Evolutionary conservation across 2,329 filamentous ascomycete genomes (phyloP).

Genomic region (Apiospora sp.): DNA sequence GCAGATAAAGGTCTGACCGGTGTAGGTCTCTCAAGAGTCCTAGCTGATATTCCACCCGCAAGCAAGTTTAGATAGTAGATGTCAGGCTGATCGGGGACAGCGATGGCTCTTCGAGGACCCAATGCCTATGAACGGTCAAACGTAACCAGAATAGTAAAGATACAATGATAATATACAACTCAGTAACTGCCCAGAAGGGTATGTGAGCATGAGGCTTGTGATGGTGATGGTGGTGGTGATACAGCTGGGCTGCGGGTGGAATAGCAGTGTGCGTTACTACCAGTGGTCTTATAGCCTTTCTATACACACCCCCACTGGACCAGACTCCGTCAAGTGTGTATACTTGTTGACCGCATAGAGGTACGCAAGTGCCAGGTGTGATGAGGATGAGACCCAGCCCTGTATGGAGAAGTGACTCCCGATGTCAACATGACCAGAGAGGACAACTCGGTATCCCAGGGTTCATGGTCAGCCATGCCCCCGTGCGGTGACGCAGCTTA

Average conservation of each 20-base stretch:
- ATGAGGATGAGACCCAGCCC: slow-evolving; percentile 9
- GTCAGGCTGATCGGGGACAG: not conserved
- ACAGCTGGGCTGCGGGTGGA: not conserved
- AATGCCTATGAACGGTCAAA: slow-evolving; percentile 2
- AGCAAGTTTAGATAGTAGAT: not conserved
- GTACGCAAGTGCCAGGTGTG: slow-evolving; percentile 7
- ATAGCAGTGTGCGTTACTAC: not conserved
- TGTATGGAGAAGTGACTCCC: not conserved
- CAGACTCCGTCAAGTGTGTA: not conserved
- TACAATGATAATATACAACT: slow-evolving; percentile 4
- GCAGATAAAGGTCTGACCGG: not conserved
- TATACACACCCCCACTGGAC: not conserved
- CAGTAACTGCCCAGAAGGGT: not conserved
- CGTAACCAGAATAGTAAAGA: not conserved
- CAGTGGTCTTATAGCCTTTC: not conserved
- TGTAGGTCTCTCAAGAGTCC: slow-evolving; percentile 8
- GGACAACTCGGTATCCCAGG: not conserved
- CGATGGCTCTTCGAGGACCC: not conserved
- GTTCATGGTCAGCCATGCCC: slow-evolving; percentile 5
- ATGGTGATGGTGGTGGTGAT: not conserved
- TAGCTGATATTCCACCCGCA: not conserved
- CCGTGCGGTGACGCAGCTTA: slow-evolving; percentile 10
- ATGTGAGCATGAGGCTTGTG: slow-evolving; percentile 9
- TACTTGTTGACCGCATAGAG: slow-evolving; percentile 1
- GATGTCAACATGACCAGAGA: slow-evolving; percentile 2